A percentile compares a stretch with the other conserved stretches of the same genome.
These are phyloP conservation scores for Hortaea werneckii DNA, from an alignment of 2,329 filamentous ascomycete species.

Conservation along the genomic window DNA sequence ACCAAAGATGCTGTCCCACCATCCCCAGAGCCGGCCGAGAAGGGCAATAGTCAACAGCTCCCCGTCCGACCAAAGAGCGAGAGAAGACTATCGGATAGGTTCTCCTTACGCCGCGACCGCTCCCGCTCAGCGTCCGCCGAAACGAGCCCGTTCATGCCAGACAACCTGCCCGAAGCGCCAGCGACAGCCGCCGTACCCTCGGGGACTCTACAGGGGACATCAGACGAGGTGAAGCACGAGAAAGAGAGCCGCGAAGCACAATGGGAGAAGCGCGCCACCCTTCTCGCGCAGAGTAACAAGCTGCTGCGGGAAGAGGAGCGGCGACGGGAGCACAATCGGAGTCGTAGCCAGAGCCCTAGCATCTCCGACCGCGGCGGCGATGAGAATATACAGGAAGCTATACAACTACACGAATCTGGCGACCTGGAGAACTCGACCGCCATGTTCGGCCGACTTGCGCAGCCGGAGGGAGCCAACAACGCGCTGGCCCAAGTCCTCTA, in stretches of 20 bases:
- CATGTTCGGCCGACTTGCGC: slow-evolving; percentile 75
- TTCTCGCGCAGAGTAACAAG: slow-evolving; percentile 54
- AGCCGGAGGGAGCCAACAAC: slow-evolving; percentile 78
- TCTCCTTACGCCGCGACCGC: slow-evolving; percentile 55
- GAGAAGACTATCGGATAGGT: slow-evolving; percentile 54
- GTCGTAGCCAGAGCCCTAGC: slow-evolving; percentile 24
- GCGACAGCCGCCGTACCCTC: slow-evolving; percentile 45
- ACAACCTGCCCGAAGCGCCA: slow-evolving; percentile 73
- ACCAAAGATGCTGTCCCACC: slow-evolving; percentile 11
- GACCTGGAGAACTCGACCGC: slow-evolving; percentile 69
- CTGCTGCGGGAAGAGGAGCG: slow-evolving; percentile 28
- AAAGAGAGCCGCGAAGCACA: slow-evolving; percentile 53
- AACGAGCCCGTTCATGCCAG: slow-evolving; percentile 65
- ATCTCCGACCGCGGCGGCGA: slow-evolving; percentile 31
- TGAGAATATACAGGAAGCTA: slow-evolving; percentile 83
- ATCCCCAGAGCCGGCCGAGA: slow-evolving; percentile 4
- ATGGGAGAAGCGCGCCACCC: slow-evolving; percentile 92
- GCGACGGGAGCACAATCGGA: slow-evolving; percentile 2
- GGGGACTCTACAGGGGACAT: slow-evolving; percentile 4
- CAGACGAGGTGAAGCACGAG: slow-evolving; percentile 27
- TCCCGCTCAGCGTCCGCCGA: slow-evolving; percentile 41
- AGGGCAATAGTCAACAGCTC: slow-evolving; percentile 8
- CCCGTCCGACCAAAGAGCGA: slow-evolving; percentile 24
- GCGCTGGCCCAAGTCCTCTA: slow-evolving; percentile 92
- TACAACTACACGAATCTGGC: slow-evolving; percentile 78